Conservation (phyloP, 345 rosid genomes). For the Salix exigua region DNA sequence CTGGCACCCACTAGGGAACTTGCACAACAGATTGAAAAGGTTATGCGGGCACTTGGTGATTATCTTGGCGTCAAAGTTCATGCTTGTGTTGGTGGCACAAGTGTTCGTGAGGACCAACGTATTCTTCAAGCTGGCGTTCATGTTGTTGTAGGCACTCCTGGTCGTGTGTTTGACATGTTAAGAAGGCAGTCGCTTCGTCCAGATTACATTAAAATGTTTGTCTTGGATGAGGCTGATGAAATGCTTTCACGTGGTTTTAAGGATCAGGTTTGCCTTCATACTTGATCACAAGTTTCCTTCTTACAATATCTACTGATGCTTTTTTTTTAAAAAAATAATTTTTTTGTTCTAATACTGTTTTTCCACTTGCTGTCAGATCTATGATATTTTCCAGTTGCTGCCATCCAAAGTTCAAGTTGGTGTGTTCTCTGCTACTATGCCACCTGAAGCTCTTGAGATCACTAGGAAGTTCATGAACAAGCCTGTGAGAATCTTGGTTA, state of each 20-base stretch:
- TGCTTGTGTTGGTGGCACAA: conserved; percentile 95
- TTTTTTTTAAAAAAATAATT: neutral
- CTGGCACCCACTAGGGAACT: conserved; percentile 90
- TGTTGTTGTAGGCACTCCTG: conserved; percentile 96
- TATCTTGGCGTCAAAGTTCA: conserved; percentile 89
- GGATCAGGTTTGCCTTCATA: conserved; percentile 57
- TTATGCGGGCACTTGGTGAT: conserved; percentile 92
- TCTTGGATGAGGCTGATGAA: conserved; percentile 93
- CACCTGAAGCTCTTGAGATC: conserved; percentile 32
- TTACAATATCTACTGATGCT: neutral
- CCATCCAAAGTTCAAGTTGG: conserved; percentile 29
- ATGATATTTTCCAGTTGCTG: conserved; percentile 32
- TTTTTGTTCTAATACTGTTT: neutral
- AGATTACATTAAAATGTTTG: conserved; percentile 79
- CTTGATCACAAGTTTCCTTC: neutral
- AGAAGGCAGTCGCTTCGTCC: conserved; percentile 81
- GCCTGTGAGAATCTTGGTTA: conserved; percentile 34
- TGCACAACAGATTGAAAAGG: conserved; percentile 94
- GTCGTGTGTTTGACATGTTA: conserved; percentile 95
- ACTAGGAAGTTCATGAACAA: conserved; percentile 35
- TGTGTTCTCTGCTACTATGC: conserved; percentile 33
- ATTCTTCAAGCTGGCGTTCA: conserved; percentile 89
- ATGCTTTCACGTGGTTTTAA: conserved; percentile 97
- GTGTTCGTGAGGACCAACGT: conserved; percentile 90
- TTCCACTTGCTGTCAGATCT: conserved; percentile 15